Evolutionary conservation across 305 asterid genomes (phyloP).

Genomic region (Lippia alba): DNA sequence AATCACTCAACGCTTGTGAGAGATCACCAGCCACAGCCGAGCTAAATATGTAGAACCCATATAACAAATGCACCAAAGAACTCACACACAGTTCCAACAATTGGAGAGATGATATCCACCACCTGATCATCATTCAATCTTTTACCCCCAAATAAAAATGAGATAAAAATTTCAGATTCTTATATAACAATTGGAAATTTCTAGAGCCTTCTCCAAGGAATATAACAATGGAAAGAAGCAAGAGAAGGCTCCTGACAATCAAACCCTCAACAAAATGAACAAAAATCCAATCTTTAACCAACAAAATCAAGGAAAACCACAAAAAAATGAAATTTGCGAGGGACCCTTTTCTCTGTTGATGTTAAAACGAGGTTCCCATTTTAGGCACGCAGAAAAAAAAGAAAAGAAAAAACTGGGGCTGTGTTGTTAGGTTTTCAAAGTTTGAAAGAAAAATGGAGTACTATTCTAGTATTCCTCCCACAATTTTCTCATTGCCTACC

Average conservation of each 20-base stretch:
- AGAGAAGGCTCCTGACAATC: slow-evolving; percentile 57
- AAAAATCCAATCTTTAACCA: slow-evolving; percentile 32
- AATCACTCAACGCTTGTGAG: slow-evolving; percentile 71
- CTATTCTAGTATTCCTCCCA: slow-evolving; percentile 32
- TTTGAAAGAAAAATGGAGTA: slow-evolving; percentile 25
- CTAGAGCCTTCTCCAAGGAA: slow-evolving; percentile 65
- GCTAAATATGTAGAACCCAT: slow-evolving; percentile 90
- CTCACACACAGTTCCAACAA: slow-evolving; percentile 75
- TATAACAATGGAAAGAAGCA: slow-evolving; percentile 8
- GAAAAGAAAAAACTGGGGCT: no score
- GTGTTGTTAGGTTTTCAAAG: slow-evolving; percentile 1
- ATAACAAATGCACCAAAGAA: slow-evolving; percentile 75
- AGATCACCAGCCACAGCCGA: slow-evolving; percentile 90
- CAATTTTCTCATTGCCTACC: slow-evolving; percentile 53
- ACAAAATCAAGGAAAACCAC: slow-evolving; percentile 26
- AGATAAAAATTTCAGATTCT: background rate
- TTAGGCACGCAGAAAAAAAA: slow-evolving; percentile 26
- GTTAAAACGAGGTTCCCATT: slow-evolving; percentile 25
- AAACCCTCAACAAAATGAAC: background rate
- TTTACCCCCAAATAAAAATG: background rate
- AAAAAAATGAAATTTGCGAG: background rate
- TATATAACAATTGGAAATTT: background rate
- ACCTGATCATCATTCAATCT: slow-evolving; percentile 58
- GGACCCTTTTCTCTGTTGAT: slow-evolving; percentile 26
- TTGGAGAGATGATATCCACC: slow-evolving; percentile 77